phyloP scores from a whole-genome alignment of 371 early-diverging fungal genomes.

The Parasitella parasitica region DNA sequence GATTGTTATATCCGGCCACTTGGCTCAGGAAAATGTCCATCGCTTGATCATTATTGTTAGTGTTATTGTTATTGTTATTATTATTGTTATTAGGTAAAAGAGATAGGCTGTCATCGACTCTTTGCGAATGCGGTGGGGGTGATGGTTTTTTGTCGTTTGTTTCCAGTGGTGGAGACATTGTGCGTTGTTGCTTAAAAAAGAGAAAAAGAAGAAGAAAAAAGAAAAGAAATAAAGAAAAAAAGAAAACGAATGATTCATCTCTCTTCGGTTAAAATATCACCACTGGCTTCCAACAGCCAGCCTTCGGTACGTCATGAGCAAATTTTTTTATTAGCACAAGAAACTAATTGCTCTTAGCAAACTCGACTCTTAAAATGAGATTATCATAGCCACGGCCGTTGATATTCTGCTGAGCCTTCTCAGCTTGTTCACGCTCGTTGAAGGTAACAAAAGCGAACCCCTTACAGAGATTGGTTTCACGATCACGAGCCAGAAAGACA shows the following conservation, averaged over 20 bases:
- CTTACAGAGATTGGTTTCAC: slow-evolving; percentile 84
- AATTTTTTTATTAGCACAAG: neutral
- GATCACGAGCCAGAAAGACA: slow-evolving; percentile 86
- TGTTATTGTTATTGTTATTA: neutral
- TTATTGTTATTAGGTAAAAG: slow-evolving; percentile 1
- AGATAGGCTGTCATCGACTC: neutral
- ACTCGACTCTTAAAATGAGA: slow-evolving; percentile 91
- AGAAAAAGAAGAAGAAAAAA: neutral
- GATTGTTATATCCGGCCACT: slow-evolving; percentile 36
- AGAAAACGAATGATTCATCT: neutral
- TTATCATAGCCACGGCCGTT: slow-evolving; percentile 94
- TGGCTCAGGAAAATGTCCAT: slow-evolving; percentile 46
- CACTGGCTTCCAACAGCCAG: neutral
- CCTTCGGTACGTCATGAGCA: neutral
- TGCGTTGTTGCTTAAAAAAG: neutral
- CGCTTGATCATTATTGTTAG: slow-evolving; percentile 25
- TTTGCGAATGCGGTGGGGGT: neutral
- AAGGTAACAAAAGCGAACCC: slow-evolving; percentile 97
- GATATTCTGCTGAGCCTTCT: slow-evolving; percentile 80
- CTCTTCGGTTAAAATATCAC: neutral
- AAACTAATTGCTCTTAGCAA: slow-evolving; percentile 45
- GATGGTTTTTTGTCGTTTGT: neutral
- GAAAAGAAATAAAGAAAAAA: neutral
- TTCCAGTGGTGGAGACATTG: slow-evolving; percentile 13
- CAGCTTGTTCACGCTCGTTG: slow-evolving; percentile 77